These are phyloP conservation scores for Saccharomyces hybrid DNA, from an alignment of 1,139 yeast genomes.

Conservation along the genomic window DNA sequence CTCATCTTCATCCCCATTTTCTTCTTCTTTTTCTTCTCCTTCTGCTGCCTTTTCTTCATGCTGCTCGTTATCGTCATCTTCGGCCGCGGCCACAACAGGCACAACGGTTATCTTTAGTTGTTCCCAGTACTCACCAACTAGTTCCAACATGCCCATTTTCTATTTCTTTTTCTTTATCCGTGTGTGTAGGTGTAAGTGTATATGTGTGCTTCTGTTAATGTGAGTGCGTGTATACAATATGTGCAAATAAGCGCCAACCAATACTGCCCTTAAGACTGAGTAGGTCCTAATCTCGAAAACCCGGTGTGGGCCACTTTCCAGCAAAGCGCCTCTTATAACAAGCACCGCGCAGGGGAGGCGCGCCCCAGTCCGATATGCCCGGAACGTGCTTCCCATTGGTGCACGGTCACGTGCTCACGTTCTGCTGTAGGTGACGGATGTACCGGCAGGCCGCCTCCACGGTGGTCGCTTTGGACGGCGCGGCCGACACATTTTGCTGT, in stretches of 20 bases:
- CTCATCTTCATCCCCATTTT: conserved; percentile 28
- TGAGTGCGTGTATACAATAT: not conserved
- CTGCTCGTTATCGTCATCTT: conserved; percentile 35
- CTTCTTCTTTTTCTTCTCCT: conserved; percentile 30
- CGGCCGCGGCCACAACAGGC: conserved; percentile 83
- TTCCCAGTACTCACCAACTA: conserved; percentile 46
- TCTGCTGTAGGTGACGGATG: conserved; percentile 42
- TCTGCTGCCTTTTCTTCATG: conserved; percentile 11
- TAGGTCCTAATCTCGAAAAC: not conserved
- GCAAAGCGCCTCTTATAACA: not conserved
- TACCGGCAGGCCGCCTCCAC: conserved; percentile 80
- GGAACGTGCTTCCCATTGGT: not conserved
- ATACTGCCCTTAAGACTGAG: not conserved
- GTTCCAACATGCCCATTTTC: conserved; percentile 41
- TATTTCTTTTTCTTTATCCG: conserved; percentile 31
- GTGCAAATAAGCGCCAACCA: not conserved
- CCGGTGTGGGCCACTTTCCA: conserved; percentile 1
- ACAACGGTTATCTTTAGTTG: conserved; percentile 76
- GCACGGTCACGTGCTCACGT: conserved; percentile 3
- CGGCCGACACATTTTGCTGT: conserved; percentile 40
- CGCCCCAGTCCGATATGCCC: not conserved
- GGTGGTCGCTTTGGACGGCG: conserved; percentile 86
- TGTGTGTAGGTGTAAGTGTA: not conserved
- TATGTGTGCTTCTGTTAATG: conserved; percentile 17
- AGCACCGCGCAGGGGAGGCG: not conserved